Evolutionary conservation across 78 protist species (phyloP).

Genomic region (Dictyostelium capitatum): DNA sequence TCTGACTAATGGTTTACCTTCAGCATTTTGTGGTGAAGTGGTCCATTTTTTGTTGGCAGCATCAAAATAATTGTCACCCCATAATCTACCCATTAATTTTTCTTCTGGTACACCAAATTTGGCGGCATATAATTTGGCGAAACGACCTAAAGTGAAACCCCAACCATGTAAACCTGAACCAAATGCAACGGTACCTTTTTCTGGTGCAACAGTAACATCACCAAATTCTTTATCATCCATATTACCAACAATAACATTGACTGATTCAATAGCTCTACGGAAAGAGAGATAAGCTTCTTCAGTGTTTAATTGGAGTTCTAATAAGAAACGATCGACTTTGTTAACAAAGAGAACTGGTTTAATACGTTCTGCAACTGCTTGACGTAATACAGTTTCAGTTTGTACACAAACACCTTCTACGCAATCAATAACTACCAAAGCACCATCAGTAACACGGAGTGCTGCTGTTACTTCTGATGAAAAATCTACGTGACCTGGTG

Average conservation of each 20-base stretch:
- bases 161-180: conserved; percentile 99
- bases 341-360: conserved; percentile 98
- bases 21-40: conserved; percentile 6
- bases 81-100: conserved; percentile 94
- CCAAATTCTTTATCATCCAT: conserved; percentile 96
- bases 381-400: conserved; percentile 99
- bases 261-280: conserved; percentile 93
- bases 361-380: conserved; percentile 99
- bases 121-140: conserved; percentile 93
- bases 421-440: conserved; percentile 99
- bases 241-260: conserved; percentile 96
- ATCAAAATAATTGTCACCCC: conserved; percentile 99
- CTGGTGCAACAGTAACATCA: conserved; percentile 94
- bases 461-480: conserved; percentile 99
- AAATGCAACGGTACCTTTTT: conserved; percentile 97
- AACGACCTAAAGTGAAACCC: conserved; percentile 98
- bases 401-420: conserved; percentile 99
- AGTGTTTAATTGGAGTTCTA: conserved; percentile 96
- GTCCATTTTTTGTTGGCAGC: conserved; percentile 96
- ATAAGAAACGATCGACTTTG: conserved; percentile 99
- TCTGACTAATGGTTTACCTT: conserved; percentile 91
- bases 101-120: conserved; percentile 91
- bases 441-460: conserved; percentile 99
- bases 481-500: conserved; percentile 99
- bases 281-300: conserved; percentile 96